Evolutionary conservation across 2,329 filamentous ascomycete genomes (phyloP), one percentile per base, ranked within the genome.

Genomic region (Fusarium drepaniforme): DNA sequence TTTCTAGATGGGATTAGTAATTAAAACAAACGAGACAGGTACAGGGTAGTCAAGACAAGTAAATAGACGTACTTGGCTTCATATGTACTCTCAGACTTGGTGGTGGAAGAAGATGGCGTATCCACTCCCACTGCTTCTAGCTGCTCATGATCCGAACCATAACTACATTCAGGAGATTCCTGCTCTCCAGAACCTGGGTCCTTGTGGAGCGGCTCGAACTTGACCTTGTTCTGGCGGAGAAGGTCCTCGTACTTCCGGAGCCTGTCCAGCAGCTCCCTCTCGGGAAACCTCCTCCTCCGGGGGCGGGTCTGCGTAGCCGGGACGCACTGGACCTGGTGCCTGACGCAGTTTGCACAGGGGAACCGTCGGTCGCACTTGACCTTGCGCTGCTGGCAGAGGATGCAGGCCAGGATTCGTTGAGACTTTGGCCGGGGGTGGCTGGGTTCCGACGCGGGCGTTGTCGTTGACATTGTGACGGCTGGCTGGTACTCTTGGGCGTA

Each of bases 361-460:
- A 87, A 88, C 25, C 82, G 85, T 68, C 89, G 88, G 75, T 92
- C 87, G 80, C 91, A 93, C 70, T 88, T 91, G 42, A 92, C 84
- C 77, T 92, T 93, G 60, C 90, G 88, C 74, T 91, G 90, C 76
- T 93, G 90, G 72, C 92, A 94, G 2, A 87, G 84, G 1, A 90
- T 81, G 74, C 92, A 94, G 2, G 85, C 83, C 5, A 85, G 77
- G 5, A 85, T 78, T 12, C 82, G 80, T 21, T 76, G 75, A 1
- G 81, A 46, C 59, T 79, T 79, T n/a, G 70, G 57, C 18, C 21
- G 8, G 1, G 37, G 53, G 56, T 18, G 30, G 28, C n/a, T 51
- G 18, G 28, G 21, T 2, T 42, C n/a, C 5, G 63, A 33, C 16
- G 61, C 28, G 1, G 68, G 49, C 25, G 25, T 11, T 8, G 49